Conservation (phyloP, 2,329 filamentous ascomycete genomes). For the Fusarium musae region DNA sequence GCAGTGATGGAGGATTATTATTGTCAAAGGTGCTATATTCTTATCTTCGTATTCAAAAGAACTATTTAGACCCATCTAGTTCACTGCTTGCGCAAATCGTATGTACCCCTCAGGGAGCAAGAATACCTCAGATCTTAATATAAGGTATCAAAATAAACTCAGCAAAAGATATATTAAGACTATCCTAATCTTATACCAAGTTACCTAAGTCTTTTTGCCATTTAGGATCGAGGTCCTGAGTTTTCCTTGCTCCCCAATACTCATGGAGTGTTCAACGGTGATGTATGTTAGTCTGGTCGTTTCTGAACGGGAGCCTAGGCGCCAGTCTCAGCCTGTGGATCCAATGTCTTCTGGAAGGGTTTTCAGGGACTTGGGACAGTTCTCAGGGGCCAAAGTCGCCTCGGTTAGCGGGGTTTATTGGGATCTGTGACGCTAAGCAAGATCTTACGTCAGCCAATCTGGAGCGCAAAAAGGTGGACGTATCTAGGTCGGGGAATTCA, state of each 20-base stretch:
- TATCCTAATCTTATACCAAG: not conserved
- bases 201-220: not conserved
- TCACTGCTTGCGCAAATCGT: not conserved
- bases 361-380: constrained; percentile 27
- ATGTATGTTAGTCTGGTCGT: not conserved
- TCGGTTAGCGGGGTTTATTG: constrained; percentile 10
- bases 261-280: not conserved
- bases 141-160: not conserved
- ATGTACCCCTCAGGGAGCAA: not conserved
- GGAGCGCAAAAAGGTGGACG: not conserved
- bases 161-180: not conserved
- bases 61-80: not conserved
- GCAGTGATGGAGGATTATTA: not conserved
- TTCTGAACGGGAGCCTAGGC: not conserved
- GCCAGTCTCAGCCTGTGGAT: not conserved
- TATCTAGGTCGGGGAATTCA: constrained; percentile 13
- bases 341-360: constrained; percentile 31
- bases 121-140: not conserved
- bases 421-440: constrained; percentile 13
- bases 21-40: not conserved
- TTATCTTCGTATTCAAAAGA: not conserved
- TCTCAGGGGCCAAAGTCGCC: constrained; percentile 22
- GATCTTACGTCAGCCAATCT: constrained; percentile 15
- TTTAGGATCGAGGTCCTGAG: not conserved
- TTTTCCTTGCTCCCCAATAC: not conserved